A percentile compares a stretch with the other conserved stretches of the same genome.
Conservation (phyloP, 1,284 basidiomycete genomes). For the Ganoderma boninense region DNA sequence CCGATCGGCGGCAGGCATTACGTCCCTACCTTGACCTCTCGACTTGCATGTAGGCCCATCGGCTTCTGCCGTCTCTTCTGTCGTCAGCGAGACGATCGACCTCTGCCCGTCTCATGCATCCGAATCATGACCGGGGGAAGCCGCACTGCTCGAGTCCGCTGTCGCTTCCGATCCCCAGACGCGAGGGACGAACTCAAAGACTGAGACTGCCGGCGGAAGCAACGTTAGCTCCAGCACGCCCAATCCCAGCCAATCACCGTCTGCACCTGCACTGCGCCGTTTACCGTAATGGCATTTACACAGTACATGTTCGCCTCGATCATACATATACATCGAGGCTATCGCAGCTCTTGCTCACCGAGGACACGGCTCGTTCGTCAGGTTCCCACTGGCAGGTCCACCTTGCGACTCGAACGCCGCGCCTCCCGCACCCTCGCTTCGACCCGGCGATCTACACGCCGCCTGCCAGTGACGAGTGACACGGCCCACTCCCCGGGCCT, state of each 20-base stretch:
- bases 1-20: background rate
- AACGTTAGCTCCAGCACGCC: too few relatives aligned
- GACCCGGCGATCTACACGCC: too few relatives aligned
- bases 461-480: too few relatives aligned
- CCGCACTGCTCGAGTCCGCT: background rate
- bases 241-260: too few relatives aligned
- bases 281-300: too few relatives aligned
- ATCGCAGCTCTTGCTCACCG: background rate
- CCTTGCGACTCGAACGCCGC: background rate
- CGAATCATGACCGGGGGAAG: background rate
- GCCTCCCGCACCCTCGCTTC: too few relatives aligned
- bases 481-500: too few relatives aligned
- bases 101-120: background rate
- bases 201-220: too few relatives aligned
- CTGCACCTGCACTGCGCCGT: too few relatives aligned
- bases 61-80: background rate
- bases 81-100: conserved; percentile 1
- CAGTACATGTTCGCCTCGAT: background rate
- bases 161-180: background rate
- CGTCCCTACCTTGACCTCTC: background rate
- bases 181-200: background rate
- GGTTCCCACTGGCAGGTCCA: too few relatives aligned
- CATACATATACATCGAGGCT: too few relatives aligned
- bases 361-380: background rate
- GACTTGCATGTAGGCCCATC: background rate